Conservation (phyloP, 1,139 yeast species). For the Suhomyces wounanorum region DNA sequence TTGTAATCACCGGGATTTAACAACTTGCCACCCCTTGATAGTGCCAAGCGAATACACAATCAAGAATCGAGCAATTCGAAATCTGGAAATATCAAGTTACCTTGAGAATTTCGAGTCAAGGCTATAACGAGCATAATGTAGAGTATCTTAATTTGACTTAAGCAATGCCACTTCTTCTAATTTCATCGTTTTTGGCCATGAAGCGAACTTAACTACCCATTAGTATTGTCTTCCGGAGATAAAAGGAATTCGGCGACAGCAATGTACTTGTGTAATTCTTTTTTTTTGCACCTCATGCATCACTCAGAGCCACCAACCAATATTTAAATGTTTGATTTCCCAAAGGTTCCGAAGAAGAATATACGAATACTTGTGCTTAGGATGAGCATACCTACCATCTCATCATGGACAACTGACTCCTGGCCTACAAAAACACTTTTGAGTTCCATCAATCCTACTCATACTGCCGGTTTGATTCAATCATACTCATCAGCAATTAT, state of each 20-base stretch:
- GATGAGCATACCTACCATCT: constrained; percentile 5
- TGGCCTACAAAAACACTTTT: constrained; percentile 26
- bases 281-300: constrained; percentile 1
- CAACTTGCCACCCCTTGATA: too few species aligned
- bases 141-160: neutral
- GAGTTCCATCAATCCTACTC: constrained; percentile 23
- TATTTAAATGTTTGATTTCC: neutral
- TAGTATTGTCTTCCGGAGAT: neutral
- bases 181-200: neutral
- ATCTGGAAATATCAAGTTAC: neutral
- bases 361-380: neutral
- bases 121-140: neutral
- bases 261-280: neutral
- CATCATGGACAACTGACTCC: constrained; percentile 26
- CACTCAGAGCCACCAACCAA: constrained; percentile 1
- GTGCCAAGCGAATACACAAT: too few species aligned
- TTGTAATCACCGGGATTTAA: neutral
- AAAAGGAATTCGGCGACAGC: constrained; percentile 1
- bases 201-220: neutral
- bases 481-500: constrained; percentile 21
- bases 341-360: neutral
- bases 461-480: constrained; percentile 20
- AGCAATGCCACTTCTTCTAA: neutral
- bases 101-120: too few species aligned
- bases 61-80: neutral